These are phyloP conservation scores for Thraustotheca clavata DNA, from an alignment of 352 stramenopile species.

Conservation along the genomic window DNA sequence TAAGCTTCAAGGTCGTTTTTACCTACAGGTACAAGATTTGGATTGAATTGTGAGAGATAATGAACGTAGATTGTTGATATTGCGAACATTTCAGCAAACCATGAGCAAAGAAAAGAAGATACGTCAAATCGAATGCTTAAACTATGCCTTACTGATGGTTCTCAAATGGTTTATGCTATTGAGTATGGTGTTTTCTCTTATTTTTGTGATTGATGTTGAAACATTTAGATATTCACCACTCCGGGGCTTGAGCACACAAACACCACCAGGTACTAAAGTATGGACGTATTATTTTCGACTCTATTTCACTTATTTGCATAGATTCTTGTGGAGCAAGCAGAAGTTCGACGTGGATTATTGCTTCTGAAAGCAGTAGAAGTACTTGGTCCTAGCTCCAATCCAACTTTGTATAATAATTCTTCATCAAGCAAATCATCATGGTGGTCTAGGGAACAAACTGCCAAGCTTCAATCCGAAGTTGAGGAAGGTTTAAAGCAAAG, in stretches of 20 bases:
- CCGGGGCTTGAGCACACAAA: conserved; percentile 40
- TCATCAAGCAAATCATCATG: neutral
- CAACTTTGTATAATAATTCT: conserved; percentile 4
- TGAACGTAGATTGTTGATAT: conserved; percentile 55
- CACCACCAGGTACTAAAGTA: conserved; percentile 53
- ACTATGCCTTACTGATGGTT: conserved; percentile 67
- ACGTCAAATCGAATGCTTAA: conserved; percentile 63
- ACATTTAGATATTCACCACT: conserved; percentile 24
- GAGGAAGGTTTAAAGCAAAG: neutral
- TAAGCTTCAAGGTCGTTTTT: conserved; percentile 54
- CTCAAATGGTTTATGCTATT: conserved; percentile 67
- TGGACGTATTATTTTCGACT: neutral
- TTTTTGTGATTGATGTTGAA: neutral
- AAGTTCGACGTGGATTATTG: conserved; percentile 60
- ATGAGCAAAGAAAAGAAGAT: conserved; percentile 61
- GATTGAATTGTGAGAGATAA: neutral
- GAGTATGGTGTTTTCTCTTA: conserved; percentile 29
- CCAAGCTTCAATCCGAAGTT: neutral
- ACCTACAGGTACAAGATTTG: conserved; percentile 44
- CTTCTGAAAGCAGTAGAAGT: conserved; percentile 57
- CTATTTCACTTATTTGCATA: conserved; percentile 11
- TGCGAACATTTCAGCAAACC: conserved; percentile 69
- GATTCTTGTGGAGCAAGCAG: conserved; percentile 54
- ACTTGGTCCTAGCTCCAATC: conserved; percentile 29
- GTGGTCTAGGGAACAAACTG: too few relatives aligned